Conservation (phyloP, 2,329 filamentous ascomycete species). For the Fusarium cyanostomum region DNA sequence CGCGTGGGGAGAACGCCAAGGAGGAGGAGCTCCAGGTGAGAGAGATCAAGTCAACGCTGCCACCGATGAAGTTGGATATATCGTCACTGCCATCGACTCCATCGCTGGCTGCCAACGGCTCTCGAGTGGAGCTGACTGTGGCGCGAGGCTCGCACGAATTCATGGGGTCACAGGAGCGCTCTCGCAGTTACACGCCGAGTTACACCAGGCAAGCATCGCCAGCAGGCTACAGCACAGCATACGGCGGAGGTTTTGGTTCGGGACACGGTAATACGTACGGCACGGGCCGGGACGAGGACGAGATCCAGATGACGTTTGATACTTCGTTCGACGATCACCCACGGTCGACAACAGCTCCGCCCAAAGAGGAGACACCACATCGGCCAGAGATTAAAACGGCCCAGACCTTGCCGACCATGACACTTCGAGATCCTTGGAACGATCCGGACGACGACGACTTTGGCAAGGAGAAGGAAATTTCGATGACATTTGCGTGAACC, state of each 20-base stretch:
- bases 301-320: slow-evolving; percentile 78
- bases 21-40: slow-evolving; percentile 67
- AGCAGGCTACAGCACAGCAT: slow-evolving; percentile 34
- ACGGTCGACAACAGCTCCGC: slow-evolving; percentile 37
- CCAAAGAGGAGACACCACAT: slow-evolving; percentile 44
- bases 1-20: slow-evolving; percentile 60
- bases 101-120: slow-evolving; percentile 31
- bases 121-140: slow-evolving; percentile 23
- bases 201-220: slow-evolving; percentile 31
- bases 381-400: slow-evolving; percentile 49
- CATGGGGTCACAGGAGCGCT: slow-evolving; percentile 34
- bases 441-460: slow-evolving; percentile 74
- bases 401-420: slow-evolving; percentile 61
- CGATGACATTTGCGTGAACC: slow-evolving; percentile 79
- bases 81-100: slow-evolving; percentile 45
- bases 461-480: slow-evolving; percentile 77
- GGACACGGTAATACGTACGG: slow-evolving; percentile 37
- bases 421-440: slow-evolving; percentile 73
- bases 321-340: slow-evolving; percentile 61
- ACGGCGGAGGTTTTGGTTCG: slow-evolving; percentile 31
- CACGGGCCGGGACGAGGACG: slow-evolving; percentile 54
- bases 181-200: slow-evolving; percentile 36
- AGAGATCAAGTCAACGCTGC: slow-evolving; percentile 87
- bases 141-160: slow-evolving; percentile 40
- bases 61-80: slow-evolving; percentile 84